Evolutionary conservation across 768 basidiomycete species (phyloP).

Genomic region (Tricholoma saponaceum): DNA sequence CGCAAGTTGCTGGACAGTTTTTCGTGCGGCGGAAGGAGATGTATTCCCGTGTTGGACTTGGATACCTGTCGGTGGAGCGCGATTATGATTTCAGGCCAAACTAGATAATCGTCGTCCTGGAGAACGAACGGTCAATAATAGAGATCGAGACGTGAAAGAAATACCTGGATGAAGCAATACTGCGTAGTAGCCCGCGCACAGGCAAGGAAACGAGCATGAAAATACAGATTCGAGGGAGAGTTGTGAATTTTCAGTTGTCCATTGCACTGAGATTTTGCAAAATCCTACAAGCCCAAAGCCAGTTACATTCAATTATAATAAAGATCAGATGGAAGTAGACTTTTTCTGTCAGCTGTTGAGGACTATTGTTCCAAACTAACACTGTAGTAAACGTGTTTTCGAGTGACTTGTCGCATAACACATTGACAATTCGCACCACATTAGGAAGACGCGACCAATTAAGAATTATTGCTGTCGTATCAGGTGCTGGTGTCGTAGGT

Average conservation of each 20-base stretch:
- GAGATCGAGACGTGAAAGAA: conserved; percentile 1
- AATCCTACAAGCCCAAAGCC: conserved; percentile 31
- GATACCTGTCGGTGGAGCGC: conserved; percentile 40
- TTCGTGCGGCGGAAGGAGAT: conserved; percentile 60
- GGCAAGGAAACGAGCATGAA: conserved; percentile 58
- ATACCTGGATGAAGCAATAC: conserved; percentile 63
- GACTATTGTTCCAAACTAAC: conserved; percentile 63
- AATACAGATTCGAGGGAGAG: conserved; percentile 53
- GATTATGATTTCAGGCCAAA: conserved; percentile 53
- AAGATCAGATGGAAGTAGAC: conserved; percentile 27
- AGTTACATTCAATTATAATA: neutral
- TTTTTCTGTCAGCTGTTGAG: conserved; percentile 32
- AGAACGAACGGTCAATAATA: conserved; percentile 2
- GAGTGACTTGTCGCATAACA: conserved; percentile 45
- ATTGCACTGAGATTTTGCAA: conserved; percentile 38
- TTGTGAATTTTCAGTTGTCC: conserved; percentile 50
- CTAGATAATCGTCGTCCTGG: conserved; percentile 68
- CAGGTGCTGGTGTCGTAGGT: conserved; percentile 13
- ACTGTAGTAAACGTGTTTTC: conserved; percentile 44
- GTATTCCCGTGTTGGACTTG: conserved; percentile 30
- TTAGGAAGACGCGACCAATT: conserved; percentile 70
- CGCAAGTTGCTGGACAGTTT: conserved; percentile 51
- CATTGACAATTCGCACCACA: conserved; percentile 48
- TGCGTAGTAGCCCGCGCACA: conserved; percentile 47
- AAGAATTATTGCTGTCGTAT: conserved; percentile 54